A percentile compares a stretch with the other conserved stretches of the same genome.
Evolutionary conservation across 2,329 filamentous ascomycete genomes (phyloP).

Genomic region (Xylaria sp.): DNA sequence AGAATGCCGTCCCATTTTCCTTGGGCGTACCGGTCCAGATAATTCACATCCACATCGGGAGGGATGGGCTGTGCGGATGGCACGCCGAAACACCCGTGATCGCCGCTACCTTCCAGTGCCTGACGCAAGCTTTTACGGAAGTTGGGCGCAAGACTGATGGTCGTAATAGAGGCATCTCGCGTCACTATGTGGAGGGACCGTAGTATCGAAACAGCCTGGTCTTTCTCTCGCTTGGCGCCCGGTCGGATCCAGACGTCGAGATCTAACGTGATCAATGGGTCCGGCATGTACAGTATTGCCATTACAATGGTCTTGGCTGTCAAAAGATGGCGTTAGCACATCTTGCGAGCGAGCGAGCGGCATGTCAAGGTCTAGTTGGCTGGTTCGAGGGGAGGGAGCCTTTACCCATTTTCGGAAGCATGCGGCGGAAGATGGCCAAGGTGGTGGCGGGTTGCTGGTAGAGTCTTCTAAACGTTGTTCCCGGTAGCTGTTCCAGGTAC

Average conservation of each 20-base stretch:
- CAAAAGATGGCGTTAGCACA: slow-evolving; percentile 2
- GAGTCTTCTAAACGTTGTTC: slow-evolving; percentile 86
- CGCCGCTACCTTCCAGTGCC: slow-evolving; percentile 84
- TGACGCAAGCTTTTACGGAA: slow-evolving; percentile 85
- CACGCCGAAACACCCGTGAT: slow-evolving; percentile 89
- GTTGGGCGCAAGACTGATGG: slow-evolving; percentile 78
- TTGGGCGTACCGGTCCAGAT: slow-evolving; percentile 84
- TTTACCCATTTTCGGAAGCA: slow-evolving; percentile 88
- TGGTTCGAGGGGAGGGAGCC: background rate
- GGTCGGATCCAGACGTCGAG: slow-evolving; percentile 87
- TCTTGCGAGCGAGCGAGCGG: background rate
- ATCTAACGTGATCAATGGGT: slow-evolving; percentile 77
- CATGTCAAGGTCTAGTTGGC: background rate
- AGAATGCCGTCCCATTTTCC: slow-evolving; percentile 95
- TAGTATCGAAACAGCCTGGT: slow-evolving; percentile 82
- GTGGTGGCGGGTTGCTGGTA: slow-evolving; percentile 97
- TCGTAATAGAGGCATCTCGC: slow-evolving; percentile 71
- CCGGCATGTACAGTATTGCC: slow-evolving; percentile 89
- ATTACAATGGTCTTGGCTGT: slow-evolving; percentile 94
- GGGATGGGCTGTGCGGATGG: slow-evolving; percentile 71
- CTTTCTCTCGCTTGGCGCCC: slow-evolving; percentile 69
- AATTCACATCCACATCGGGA: slow-evolving; percentile 68
- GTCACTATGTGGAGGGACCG: slow-evolving; percentile 86
- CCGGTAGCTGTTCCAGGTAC: slow-evolving; percentile 90
- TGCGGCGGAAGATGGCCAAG: slow-evolving; percentile 93